Conservation (phyloP, 768 basidiomycete genomes). For the Hygrophorus pudorinus region DNA sequence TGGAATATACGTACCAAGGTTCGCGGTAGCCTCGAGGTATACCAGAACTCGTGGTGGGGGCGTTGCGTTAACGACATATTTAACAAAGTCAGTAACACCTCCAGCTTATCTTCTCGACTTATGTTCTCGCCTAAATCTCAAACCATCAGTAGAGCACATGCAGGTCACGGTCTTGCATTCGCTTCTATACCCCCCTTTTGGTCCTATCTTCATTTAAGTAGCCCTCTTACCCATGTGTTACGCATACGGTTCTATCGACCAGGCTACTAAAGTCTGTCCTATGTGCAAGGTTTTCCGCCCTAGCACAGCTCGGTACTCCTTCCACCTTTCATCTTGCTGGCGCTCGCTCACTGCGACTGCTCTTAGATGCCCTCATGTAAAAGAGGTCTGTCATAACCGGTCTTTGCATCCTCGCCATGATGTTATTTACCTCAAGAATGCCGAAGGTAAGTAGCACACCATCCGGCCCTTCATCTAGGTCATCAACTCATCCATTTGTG, state of each 20-base stretch:
- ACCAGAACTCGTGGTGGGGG: not conserved
- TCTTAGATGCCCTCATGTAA: conserved; percentile 65
- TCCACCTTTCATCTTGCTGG: conserved; percentile 7
- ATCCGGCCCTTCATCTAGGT: conserved; percentile 10
- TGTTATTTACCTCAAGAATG: conserved; percentile 73
- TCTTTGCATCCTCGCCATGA: conserved; percentile 66
- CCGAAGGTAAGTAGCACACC: conserved; percentile 52
- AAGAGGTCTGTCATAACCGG: conserved; percentile 69
- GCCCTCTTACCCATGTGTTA: conserved; percentile 54
- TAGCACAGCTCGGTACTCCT: conserved; percentile 38
- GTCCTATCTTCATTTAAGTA: conserved; percentile 2
- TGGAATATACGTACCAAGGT: not conserved
- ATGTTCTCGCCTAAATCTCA: conserved; percentile 6
- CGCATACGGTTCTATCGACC: conserved; percentile 56
- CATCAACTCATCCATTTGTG: conserved; percentile 11
- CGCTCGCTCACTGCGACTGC: conserved; percentile 14
- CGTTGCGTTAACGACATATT: not conserved
- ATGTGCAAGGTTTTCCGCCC: conserved; percentile 81
- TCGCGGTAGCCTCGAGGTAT: not conserved
- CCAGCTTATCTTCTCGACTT: not conserved
- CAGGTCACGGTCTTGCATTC: conserved; percentile 25
- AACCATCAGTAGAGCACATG: conserved; percentile 3
- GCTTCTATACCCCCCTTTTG: conserved; percentile 25
- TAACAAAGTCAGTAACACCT: not conserved
- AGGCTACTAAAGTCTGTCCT: conserved; percentile 58